Base-by-base conservation (phyloP, 805 yeast genomes). In the Kazachstania bromeliacearum region DNA sequence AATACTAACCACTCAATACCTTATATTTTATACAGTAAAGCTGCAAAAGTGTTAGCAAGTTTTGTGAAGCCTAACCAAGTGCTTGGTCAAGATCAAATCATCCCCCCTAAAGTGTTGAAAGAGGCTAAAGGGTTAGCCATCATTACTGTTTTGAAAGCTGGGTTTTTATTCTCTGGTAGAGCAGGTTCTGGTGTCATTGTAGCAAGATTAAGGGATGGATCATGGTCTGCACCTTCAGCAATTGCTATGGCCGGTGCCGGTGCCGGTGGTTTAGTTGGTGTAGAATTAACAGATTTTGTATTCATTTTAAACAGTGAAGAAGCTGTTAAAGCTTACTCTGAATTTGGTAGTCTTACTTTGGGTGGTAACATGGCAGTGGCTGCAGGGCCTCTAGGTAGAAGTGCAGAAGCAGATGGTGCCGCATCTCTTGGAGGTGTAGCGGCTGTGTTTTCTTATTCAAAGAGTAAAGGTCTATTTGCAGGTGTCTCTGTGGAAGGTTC, bases 181-280 rank as follows among this genome's bases (percentile, higher is more conserved):
- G 97, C 96, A 1, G 98, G 98, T 15, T 83, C 95, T 1, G 98
- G 98, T 43, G 83, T 92, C 20, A 83, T 92, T 42, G 92, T 92
- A 17, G 95, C 97, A 4, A 68, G 96, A 40, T 68, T 92, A 36
- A 89, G 92, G 1, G 96, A 89, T 61, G 96, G 96, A 0, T 62
- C 82, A 0, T 92, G 98, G 98, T 87, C 96, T 10, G 94, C 96
- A 2, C 98, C 98, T 1, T 79, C 94, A 1, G 98, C 96, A 7
- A 79, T 92, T 46, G 79, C 77, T 33, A 82, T 96, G n/a, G 97
- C 95, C 3, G 98, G 97, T 47, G 97, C 96, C 2, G 98, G 98
- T 50, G 96, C 92, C 3, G 98, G 98, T 39, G 98, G 98, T 30
- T 92, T 87, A 64, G 73, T 92, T 48, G 98, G 98, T 26, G 92